These are phyloP conservation scores for Thelonectria blattea DNA, from an alignment of 2,329 filamentous ascomycete genomes.

Conservation along the genomic window DNA sequence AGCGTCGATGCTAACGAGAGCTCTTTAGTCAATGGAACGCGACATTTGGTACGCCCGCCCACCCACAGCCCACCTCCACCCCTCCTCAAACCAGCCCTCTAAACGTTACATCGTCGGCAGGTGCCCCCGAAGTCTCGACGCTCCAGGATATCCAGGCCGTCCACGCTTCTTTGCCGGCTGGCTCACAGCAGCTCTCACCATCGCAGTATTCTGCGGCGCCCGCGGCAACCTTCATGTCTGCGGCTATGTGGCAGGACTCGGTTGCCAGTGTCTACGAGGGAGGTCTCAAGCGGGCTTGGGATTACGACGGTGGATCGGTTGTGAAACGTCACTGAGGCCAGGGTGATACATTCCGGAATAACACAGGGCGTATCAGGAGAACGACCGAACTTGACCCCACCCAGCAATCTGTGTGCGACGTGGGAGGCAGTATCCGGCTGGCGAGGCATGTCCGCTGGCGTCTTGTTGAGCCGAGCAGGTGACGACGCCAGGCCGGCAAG, in stretches of 20 bases:
- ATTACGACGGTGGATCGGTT: constrained; percentile 52
- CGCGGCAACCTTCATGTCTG: constrained; percentile 67
- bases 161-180: constrained; percentile 51
- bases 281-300: constrained; percentile 67
- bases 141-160: constrained; percentile 60
- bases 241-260: constrained; percentile 76
- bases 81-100: constrained; percentile 56
- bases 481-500: constrained; percentile 1
- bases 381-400: neutral
- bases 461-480: neutral
- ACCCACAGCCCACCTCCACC: constrained; percentile 41
- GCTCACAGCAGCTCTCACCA: constrained; percentile 54
- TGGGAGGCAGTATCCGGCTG: neutral
- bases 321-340: constrained; percentile 40
- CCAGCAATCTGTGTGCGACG: neutral
- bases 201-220: constrained; percentile 60
- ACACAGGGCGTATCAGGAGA: neutral
- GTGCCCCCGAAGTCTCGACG: constrained; percentile 59
- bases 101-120: constrained; percentile 59
- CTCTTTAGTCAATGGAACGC: constrained; percentile 86
- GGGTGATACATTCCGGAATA: neutral
- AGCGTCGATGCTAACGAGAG: constrained; percentile 7
- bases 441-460: neutral
- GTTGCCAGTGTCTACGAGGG: constrained; percentile 73
- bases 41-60: constrained; percentile 78